A percentile compares a stretch with the other conserved stretches of the same genome.
Evolutionary conservation across 768 basidiomycete species (phyloP).

Genomic region (Strobilomyces dryophilus): DNA sequence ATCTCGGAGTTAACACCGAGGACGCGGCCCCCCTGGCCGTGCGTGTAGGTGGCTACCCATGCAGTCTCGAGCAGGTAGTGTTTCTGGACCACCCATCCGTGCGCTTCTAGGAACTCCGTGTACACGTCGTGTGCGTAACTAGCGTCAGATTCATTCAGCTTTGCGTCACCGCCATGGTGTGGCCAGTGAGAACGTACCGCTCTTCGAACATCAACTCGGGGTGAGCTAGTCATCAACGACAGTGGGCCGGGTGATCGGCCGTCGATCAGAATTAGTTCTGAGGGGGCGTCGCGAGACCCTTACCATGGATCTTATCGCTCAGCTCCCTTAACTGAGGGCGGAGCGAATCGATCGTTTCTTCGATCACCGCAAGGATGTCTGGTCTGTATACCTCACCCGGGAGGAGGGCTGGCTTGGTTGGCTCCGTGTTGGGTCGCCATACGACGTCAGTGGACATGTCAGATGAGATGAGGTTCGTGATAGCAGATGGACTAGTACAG

Average conservation of each 20-base stretch:
- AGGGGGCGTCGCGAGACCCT: background rate
- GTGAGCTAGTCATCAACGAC: slow-evolving; percentile 42
- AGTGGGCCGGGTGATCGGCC: background rate
- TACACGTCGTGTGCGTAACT: slow-evolving; percentile 72
- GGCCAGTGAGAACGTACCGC: slow-evolving; percentile 38
- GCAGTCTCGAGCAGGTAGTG: slow-evolving; percentile 68
- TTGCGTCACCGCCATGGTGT: background rate
- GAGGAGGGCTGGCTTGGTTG: slow-evolving; percentile 21
- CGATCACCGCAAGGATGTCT: slow-evolving; percentile 59
- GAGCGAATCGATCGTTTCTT: slow-evolving; percentile 48
- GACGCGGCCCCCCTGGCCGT: slow-evolving; percentile 62
- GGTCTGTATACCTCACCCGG: slow-evolving; percentile 44
- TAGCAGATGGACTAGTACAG: no score
- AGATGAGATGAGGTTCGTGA: background rate
- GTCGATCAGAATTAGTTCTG: slow-evolving; percentile 2
- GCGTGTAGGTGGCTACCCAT: slow-evolving; percentile 68
- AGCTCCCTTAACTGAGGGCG: slow-evolving; percentile 54
- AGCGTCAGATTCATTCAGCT: background rate
- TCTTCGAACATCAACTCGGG: slow-evolving; percentile 72
- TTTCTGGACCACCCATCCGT: slow-evolving; percentile 60
- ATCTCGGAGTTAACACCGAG: slow-evolving; percentile 79
- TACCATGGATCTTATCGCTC: slow-evolving; percentile 74
- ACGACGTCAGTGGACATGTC: slow-evolving; percentile 22
- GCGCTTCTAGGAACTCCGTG: slow-evolving; percentile 60
- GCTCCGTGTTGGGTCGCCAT: slow-evolving; percentile 40